Conservation (phyloP, 148 eudicot species). For the Linanthus parryae region DNA sequence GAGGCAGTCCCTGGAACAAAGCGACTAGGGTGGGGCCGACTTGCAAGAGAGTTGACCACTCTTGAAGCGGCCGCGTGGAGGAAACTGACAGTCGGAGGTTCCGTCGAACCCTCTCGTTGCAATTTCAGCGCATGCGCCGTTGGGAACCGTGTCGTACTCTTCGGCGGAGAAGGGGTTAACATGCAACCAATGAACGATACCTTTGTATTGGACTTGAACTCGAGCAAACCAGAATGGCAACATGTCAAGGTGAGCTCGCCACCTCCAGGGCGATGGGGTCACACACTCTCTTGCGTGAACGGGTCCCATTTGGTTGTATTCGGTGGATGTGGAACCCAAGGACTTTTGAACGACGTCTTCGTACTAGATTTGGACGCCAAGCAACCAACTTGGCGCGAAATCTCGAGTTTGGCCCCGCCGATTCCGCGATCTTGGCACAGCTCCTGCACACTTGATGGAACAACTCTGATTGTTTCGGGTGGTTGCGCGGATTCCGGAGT, state of each 20-base stretch:
- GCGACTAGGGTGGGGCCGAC: constrained; percentile 86
- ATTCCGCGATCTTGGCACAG: constrained; percentile 97
- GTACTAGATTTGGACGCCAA: constrained; percentile 81
- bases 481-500: constrained; percentile 99
- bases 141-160: constrained; percentile 86
- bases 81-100: constrained; percentile 75
- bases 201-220: constrained; percentile 77
- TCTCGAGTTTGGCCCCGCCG: constrained; percentile 87
- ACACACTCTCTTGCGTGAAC: constrained; percentile 81
- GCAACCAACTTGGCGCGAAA: constrained; percentile 94
- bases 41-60: constrained; percentile 90
- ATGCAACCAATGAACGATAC: constrained; percentile 98
- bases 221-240: constrained; percentile 77
- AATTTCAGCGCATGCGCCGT: constrained; percentile 98
- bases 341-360: constrained; percentile 83
- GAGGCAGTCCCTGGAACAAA: constrained; percentile 88
- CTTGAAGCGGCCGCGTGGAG: constrained; percentile 96
- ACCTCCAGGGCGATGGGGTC: constrained; percentile 98
- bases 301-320: constrained; percentile 81
- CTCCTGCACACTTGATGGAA: constrained; percentile 93
- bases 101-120: constrained; percentile 95
- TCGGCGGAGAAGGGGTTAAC: constrained; percentile 92
- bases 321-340: constrained; percentile 94
- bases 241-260: constrained; percentile 85
- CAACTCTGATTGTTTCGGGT: constrained; percentile 88